A percentile compares a stretch with the other conserved stretches of the same genome.
Evolutionary conservation across 768 basidiomycete genomes (phyloP).

Genomic region (Tubosaeta sp.): DNA sequence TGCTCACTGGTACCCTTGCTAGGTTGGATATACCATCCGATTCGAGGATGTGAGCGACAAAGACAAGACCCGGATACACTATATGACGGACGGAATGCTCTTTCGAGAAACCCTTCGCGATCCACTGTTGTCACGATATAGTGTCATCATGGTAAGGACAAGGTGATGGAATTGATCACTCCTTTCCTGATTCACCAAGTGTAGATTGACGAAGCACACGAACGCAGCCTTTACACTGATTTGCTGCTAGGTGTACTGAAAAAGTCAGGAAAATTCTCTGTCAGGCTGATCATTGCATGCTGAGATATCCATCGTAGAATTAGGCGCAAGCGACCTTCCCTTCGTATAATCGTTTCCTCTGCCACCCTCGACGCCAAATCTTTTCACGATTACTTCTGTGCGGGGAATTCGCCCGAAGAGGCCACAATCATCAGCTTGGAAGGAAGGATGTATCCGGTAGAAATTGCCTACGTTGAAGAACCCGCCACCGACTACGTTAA

Average conservation of each 20-base stretch:
- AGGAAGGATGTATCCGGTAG: conserved; percentile 93
- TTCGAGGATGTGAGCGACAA: conserved; percentile 92
- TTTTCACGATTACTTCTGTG: conserved; percentile 86
- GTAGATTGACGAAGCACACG: conserved; percentile 97
- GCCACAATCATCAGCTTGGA: conserved; percentile 86
- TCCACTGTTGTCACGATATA: conserved; percentile 87
- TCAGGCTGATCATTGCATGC: conserved; percentile 1
- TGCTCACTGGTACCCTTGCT: background rate
- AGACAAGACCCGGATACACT: conserved; percentile 82
- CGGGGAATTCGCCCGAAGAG: conserved; percentile 56
- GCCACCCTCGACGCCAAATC: conserved; percentile 92
- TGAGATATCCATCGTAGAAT: conserved; percentile 51
- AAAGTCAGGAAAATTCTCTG: conserved; percentile 52
- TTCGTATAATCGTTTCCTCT: conserved; percentile 90
- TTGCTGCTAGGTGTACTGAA: conserved; percentile 87
- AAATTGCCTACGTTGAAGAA: conserved; percentile 81
- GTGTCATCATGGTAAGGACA: conserved; percentile 83
- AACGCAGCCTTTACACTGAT: conserved; percentile 94
- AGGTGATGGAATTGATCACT: background rate
- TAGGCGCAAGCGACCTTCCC: conserved; percentile 81
- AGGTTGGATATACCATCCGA: conserved; percentile 98
- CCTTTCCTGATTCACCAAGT: background rate
- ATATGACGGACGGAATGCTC: conserved; percentile 98
- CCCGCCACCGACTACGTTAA: conserved; percentile 77
- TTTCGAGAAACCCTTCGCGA: conserved; percentile 93